phyloP scores from a whole-genome alignment of 768 basidiomycete species.

The Sporobolomyces phaffii region DNA sequence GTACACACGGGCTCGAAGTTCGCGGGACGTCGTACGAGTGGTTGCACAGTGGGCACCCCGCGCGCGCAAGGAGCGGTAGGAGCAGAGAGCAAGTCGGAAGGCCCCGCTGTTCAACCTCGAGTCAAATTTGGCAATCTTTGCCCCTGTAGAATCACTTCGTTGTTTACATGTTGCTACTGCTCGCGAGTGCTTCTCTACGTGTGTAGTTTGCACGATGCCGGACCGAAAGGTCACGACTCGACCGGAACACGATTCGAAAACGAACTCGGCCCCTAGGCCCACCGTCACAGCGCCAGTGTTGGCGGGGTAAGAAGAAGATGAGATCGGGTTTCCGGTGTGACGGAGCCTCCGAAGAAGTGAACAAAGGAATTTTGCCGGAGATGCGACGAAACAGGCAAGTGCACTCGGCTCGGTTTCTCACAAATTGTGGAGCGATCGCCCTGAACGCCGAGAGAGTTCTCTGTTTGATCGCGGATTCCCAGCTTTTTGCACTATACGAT shows the following conservation, averaged over 20 bases:
- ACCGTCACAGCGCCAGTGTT: background rate
- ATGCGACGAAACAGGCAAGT: background rate
- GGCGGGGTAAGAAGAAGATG: background rate
- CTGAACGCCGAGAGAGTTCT: background rate
- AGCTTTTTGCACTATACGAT: background rate
- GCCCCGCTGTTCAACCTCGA: too few species aligned
- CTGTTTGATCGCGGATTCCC: background rate
- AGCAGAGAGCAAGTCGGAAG: too few species aligned
- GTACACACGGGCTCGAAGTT: background rate
- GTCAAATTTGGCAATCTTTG: background rate
- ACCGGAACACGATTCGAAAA: too few species aligned
- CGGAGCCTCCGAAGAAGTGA: background rate
- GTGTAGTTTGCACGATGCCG: too few species aligned
- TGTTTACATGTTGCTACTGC: too few species aligned
- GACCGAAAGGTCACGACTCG: too few species aligned
- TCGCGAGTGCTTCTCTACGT: too few species aligned
- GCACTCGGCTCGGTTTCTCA: background rate
- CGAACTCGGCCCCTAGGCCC: too few species aligned
- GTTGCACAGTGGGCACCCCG: background rate
- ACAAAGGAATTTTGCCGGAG: background rate
- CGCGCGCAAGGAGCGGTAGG: too few species aligned
- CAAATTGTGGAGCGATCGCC: slow-evolving; percentile 3
- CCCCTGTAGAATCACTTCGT: too few species aligned
- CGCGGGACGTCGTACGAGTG: background rate
- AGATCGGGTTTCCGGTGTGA: slow-evolving; percentile 8